phyloP scores from a whole-genome alignment of 106 monocot species.

The Dendrobium huoshanense region DNA sequence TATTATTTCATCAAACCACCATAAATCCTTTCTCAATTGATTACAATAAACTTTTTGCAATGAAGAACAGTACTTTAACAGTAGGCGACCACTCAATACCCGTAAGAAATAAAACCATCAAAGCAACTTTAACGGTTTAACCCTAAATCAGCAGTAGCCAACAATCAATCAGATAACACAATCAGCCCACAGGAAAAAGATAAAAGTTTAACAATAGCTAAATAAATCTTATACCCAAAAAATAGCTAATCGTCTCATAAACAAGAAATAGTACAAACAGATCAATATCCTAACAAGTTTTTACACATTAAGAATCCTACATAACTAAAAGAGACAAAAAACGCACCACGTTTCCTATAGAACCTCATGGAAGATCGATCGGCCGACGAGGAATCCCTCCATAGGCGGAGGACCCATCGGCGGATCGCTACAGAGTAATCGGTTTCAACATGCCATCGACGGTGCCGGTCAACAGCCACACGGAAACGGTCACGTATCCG shows the following conservation, averaged over 20 bases:
- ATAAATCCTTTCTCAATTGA: too few relatives aligned
- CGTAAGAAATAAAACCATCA: too few relatives aligned
- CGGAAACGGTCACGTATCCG: conserved; percentile 72
- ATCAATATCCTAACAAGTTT: not conserved
- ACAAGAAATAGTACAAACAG: not conserved
- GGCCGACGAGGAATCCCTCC: conserved; percentile 16
- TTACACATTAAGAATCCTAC: not conserved
- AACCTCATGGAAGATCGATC: conserved; percentile 35
- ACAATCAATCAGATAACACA: too few relatives aligned
- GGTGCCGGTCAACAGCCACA: conserved; percentile 64
- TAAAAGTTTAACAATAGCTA: not conserved
- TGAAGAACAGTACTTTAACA: too few relatives aligned
- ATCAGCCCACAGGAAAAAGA: not conserved
- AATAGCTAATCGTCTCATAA: not conserved
- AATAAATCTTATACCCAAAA: not conserved
- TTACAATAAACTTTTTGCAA: too few relatives aligned
- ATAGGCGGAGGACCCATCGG: conserved; percentile 42
- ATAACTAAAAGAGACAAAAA: not conserved
- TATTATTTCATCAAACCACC: not conserved
- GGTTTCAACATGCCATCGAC: conserved; percentile 23
- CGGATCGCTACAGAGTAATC: conserved; percentile 30
- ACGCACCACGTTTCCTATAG: conserved; percentile 53
- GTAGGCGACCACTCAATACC: too few relatives aligned
- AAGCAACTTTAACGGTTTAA: too few relatives aligned
- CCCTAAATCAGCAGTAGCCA: too few relatives aligned